Conservation (phyloP, 2,329 filamentous ascomycete species). For the Sclerotinia trifoliorum region DNA sequence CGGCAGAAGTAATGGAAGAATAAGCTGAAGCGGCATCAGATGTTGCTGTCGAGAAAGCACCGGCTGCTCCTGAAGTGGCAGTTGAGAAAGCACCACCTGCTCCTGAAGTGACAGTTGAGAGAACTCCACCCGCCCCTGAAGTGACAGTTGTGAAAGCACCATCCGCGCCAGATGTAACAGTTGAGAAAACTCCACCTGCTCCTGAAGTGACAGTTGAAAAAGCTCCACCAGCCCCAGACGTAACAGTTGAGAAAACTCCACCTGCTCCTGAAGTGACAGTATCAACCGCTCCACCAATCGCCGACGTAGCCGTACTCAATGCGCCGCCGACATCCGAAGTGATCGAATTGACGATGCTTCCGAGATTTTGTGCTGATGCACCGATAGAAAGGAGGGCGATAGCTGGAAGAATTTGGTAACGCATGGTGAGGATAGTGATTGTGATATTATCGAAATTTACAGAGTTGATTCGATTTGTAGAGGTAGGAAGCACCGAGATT, state of each 20-base stretch:
- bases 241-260: not conserved
- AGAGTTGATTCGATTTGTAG: not conserved
- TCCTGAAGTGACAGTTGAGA: not conserved
- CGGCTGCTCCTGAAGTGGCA: not conserved
- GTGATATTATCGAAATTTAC: not conserved
- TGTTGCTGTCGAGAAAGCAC: not conserved
- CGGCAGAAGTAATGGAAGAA: conserved; percentile 6
- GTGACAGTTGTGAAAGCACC: not conserved
- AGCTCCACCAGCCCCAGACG: not conserved
- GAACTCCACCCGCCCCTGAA: not conserved
- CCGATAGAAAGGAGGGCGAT: conserved; percentile 16
- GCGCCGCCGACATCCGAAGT: conserved; percentile 11
- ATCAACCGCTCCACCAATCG: conserved; percentile 2
- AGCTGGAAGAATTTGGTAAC: conserved; percentile 19
- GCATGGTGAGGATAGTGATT: conserved; percentile 13
- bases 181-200: conserved; percentile 2
- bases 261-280: not conserved
- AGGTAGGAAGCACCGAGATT: not conserved
- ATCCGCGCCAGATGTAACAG: not conserved
- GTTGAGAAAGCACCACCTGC: conserved; percentile 2
- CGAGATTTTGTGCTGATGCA: not conserved
- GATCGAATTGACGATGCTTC: not conserved
- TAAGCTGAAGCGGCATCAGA: not conserved
- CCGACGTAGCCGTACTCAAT: not conserved
- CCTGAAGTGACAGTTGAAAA: conserved; percentile 1